A percentile compares a stretch with the other conserved stretches of the same genome.
Conservation (phyloP, 306 rosid genomes). For the Oxytropis ochrocephala region DNA sequence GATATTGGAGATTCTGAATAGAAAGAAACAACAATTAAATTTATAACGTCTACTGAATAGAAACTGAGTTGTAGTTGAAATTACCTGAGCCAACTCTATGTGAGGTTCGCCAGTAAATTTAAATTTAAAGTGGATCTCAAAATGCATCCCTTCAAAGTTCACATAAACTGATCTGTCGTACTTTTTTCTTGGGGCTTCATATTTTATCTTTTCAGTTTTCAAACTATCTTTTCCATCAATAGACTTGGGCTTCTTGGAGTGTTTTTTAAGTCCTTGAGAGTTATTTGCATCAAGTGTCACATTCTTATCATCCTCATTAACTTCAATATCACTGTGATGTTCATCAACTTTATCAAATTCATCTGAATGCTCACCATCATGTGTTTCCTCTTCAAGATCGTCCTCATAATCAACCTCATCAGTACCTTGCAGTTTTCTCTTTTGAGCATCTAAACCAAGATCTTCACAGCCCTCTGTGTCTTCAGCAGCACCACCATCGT, state of each 20-base stretch:
- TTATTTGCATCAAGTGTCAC: conserved; percentile 19
- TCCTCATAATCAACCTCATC: conserved; percentile 95
- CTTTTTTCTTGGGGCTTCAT: conserved; percentile 17
- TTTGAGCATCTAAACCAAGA: conserved; percentile 68
- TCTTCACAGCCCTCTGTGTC: conserved; percentile 61
- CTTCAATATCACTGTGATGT: background rate
- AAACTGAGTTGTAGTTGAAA: background rate
- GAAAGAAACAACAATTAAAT: background rate
- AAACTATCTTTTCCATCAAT: conserved; percentile 14
- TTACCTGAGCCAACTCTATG: conserved; percentile 78
- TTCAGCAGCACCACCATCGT: conserved; percentile 28
- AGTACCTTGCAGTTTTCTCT: conserved; percentile 53
- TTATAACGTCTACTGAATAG: background rate
- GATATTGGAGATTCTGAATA: background rate
- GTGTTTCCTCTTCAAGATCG: conserved; percentile 48
- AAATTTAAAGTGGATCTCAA: conserved; percentile 67
- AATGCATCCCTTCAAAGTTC: conserved; percentile 48
- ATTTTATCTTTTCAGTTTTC: conserved; percentile 11
- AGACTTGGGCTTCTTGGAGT: conserved; percentile 17
- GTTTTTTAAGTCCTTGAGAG: conserved; percentile 14
- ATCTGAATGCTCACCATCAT: conserved; percentile 38
- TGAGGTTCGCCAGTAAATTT: conserved; percentile 56
- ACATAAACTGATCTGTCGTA: conserved; percentile 48
- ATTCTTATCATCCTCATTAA: background rate
- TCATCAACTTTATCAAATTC: conserved; percentile 17